A percentile compares a stretch with the other conserved stretches of the same genome.
Conservation (phyloP, 2,329 filamentous ascomycete species). For the Diaporthe humulicola region DNA sequence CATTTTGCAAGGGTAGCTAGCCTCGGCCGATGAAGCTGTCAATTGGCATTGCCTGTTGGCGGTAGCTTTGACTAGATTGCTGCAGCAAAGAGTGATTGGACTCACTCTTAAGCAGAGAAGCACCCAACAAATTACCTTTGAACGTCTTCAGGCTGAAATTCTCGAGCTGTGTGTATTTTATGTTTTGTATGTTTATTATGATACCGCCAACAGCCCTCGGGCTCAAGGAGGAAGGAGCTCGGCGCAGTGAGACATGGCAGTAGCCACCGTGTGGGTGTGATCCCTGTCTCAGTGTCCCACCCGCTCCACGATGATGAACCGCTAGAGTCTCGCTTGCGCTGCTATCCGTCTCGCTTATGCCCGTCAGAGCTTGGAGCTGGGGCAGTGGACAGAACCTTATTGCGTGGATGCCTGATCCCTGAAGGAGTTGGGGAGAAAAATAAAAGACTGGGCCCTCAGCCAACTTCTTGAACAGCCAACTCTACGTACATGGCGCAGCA, state of each 20-base stretch:
- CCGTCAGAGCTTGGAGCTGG: constrained; percentile 20
- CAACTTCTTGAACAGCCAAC: background rate
- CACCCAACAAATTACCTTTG: background rate
- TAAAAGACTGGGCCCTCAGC: constrained; percentile 12
- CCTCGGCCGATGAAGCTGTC: background rate
- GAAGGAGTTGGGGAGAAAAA: background rate
- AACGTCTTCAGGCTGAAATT: background rate
- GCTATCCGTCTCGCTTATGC: constrained; percentile 32
- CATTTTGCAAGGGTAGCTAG: constrained; percentile 9
- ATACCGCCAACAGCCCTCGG: background rate
- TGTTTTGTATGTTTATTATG: background rate
- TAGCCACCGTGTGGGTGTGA: background rate
- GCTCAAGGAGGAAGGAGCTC: background rate
- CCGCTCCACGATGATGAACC: constrained; percentile 18
- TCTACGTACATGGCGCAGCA: background rate
- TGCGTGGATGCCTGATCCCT: constrained; percentile 36
- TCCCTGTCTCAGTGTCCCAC: constrained; percentile 2
- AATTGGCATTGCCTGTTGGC: background rate
- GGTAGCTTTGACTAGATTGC: background rate
- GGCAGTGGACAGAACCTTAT: constrained; percentile 20
- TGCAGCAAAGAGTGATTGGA: background rate
- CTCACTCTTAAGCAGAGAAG: background rate
- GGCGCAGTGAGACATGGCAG: background rate
- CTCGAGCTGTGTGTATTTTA: background rate
- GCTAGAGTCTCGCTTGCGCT: constrained; percentile 32